Evolutionary conservation across 257 asterid genomes (phyloP), one percentile per base, ranked within the genome.

Genomic region (Scutellaria baicalensis): DNA sequence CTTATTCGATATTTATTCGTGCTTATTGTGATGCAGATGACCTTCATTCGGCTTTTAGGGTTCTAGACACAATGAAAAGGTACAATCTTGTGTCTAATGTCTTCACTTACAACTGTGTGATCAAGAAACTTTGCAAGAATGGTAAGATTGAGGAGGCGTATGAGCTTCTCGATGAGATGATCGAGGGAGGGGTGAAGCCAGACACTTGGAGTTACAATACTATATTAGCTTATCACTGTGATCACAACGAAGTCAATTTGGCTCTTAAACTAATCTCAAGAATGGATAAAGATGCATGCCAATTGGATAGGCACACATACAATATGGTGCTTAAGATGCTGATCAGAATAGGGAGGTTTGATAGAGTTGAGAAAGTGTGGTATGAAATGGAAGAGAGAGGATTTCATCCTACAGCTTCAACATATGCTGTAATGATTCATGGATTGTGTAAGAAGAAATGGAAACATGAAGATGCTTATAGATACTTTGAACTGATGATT

Each of bases 261-360:
- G 93, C 96, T 1, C 81, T 82, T 8, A 84, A 74, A 71, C 80
- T 93, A 31, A 76, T 91, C 11, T 78, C 95, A 3, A 85, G 81
- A 68, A 89, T 89, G 96, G 89, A 89, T 52, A 44, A 43, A 31
- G 79, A 70, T 27, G 73, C 52, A 14, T 84, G 91, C 74, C 72
- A 62, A 8, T 82, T 80, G 2, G 96, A 87, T 61, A 71, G 81
- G 50, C 96, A 87, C 51, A 86, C 92, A 0, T 93, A 91, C 54
- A 91, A 91, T 20, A 85, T 91, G 96, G 85, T 86, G 67, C 93
- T 93, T 35, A 91, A 91, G 76, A 89, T 93, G 96, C 88, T 93
- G 8, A 83, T 89, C 39, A 81, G 85, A 57, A 84, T 87, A 27
- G 96, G 97, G 60, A 82, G 99, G 72, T 91, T 91, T 31, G 97